phyloP scores from a whole-genome alignment of 305 asterid genomes.

The Fraxinus xanthoxyloides region DNA sequence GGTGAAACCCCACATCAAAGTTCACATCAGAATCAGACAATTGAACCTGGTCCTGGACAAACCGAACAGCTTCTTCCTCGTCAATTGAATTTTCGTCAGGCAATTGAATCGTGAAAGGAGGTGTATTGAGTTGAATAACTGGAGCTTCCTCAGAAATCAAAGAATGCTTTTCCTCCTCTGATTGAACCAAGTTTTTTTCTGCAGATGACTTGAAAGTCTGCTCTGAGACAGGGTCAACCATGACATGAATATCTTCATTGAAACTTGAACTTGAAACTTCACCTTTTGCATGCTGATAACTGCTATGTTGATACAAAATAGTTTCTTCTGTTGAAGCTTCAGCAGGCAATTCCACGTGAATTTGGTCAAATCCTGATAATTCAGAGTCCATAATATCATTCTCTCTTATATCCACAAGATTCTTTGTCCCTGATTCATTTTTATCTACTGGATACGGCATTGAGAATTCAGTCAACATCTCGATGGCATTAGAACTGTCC shows the following conservation, averaged over 20 bases:
- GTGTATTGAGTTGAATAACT: slow-evolving; percentile 25
- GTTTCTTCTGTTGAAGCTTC: slow-evolving; percentile 30
- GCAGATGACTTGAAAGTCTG: slow-evolving; percentile 9
- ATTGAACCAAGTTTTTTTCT: slow-evolving; percentile 12
- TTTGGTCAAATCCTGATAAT: slow-evolving; percentile 25
- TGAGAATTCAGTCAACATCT: slow-evolving; percentile 32
- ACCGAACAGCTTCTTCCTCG: slow-evolving; percentile 30
- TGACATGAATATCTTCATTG: slow-evolving; percentile 13
- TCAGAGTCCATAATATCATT: slow-evolving; percentile 17
- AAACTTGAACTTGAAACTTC: slow-evolving; percentile 23
- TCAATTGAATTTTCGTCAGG: slow-evolving; percentile 32
- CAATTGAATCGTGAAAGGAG: slow-evolving; percentile 29
- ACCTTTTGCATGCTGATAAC: slow-evolving; percentile 22
- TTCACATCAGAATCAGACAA: slow-evolving; percentile 4
- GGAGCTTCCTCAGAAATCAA: slow-evolving; percentile 16
- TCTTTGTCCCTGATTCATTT: slow-evolving; percentile 23
- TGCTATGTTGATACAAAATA: slow-evolving; percentile 20
- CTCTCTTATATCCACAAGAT: slow-evolving; percentile 28
- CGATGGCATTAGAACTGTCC: slow-evolving; percentile 22
- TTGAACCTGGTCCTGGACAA: slow-evolving; percentile 6
- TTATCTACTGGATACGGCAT: slow-evolving; percentile 26
- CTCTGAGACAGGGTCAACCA: slow-evolving; percentile 18
- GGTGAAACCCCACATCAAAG: slow-evolving; percentile 28
- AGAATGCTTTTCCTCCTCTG: slow-evolving; percentile 26
- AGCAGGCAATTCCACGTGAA: slow-evolving; percentile 23